A percentile compares a stretch with the other conserved stretches of the same genome.
Evolutionary conservation across 148 eudicot species (phyloP).

Genomic region (Arctostaphylos glauca): DNA sequence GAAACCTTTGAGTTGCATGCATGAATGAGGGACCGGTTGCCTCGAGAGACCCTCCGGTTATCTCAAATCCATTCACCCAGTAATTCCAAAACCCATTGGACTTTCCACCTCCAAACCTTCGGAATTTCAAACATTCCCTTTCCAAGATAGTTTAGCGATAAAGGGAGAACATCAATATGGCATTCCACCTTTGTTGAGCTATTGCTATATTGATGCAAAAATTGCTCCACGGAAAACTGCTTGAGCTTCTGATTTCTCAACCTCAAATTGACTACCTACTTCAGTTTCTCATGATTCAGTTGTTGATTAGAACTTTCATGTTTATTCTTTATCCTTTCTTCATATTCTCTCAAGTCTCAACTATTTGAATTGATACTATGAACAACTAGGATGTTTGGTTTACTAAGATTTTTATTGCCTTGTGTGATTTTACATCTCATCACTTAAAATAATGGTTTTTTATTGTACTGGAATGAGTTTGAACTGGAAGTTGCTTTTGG

Average conservation of each 20-base stretch:
- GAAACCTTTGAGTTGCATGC: no score
- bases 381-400: neutral
- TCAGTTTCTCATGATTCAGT: neutral
- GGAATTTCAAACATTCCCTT: no score
- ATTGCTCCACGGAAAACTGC: neutral
- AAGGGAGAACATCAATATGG: neutral
- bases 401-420: neutral
- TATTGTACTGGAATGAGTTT: neutral
- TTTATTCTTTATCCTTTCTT: neutral
- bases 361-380: neutral
- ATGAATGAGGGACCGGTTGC: no score
- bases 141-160: neutral
- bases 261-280: neutral
- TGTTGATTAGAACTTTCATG: neutral
- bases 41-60: no score
- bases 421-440: neutral
- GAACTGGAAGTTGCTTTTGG: slow-evolving; percentile 7
- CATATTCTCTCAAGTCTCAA: neutral
- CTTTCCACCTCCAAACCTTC: no score
- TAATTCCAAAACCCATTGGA: no score
- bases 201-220: neutral
- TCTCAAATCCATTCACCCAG: no score
- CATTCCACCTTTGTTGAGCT: neutral
- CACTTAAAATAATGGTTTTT: neutral
- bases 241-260: neutral